Percentiles rank a stretch among this genome's conserved stretches.
Conservation (phyloP, 2,329 filamentous ascomycete genomes). For the Rhinocladiella similis region DNA sequence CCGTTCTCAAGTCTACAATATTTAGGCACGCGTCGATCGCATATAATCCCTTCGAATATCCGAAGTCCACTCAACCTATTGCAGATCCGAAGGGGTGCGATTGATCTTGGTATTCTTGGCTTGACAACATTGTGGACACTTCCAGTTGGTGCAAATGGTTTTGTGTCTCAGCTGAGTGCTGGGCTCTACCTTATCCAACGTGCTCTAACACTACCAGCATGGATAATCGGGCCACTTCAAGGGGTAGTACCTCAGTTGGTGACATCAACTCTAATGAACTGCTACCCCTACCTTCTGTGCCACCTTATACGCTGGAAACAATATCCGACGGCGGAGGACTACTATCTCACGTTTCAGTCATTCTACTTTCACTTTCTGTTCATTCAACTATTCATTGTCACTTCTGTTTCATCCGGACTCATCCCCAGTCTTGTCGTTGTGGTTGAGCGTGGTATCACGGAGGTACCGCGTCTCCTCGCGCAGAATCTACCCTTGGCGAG, state of each 20-base stretch:
- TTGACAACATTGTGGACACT: conserved; percentile 5
- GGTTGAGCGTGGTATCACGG: conserved; percentile 1
- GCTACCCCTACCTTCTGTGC: conserved; percentile 2
- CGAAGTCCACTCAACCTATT: not conserved
- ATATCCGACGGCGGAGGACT: not conserved
- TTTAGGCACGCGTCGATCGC: not conserved
- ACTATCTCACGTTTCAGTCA: not conserved
- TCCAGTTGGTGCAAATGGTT: conserved; percentile 1
- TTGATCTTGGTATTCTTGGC: not conserved
- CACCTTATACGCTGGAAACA: not conserved
- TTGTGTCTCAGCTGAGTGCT: conserved; percentile 2
- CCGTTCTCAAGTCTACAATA: not conserved
- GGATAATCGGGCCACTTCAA: not conserved
- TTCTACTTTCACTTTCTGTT: conserved; percentile 5
- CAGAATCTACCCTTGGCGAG: conserved; percentile 7
- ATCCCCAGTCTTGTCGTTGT: conserved; percentile 2
- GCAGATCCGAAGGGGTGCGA: not conserved
- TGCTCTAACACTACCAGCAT: not conserved
- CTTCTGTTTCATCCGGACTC: conserved; percentile 4
- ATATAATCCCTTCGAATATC: conserved; percentile 3
- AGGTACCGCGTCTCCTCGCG: conserved; percentile 5
- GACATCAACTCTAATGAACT: conserved; percentile 2
- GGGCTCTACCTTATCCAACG: not conserved
- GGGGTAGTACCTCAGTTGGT: conserved; percentile 5
- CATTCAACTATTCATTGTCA: conserved; percentile 2